Evolutionary conservation across 352 stramenopile species (phyloP), one percentile per base, ranked within the genome.

Genomic region (Phytophthora colocasiae): DNA sequence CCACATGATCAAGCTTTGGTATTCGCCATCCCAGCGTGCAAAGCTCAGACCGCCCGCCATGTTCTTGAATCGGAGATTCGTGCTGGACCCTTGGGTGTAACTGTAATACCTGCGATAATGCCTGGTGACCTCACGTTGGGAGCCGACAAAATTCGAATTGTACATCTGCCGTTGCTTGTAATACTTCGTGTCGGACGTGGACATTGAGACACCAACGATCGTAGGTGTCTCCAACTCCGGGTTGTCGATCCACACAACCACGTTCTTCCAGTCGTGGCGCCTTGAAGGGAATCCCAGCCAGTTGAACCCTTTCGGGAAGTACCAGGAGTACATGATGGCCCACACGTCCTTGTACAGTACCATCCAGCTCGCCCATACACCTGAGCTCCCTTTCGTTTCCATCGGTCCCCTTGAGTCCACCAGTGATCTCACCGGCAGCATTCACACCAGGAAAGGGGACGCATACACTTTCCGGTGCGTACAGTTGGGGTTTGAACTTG

Each of bases 271-370:
- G 48, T 54, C 40, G 32, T 66, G 58, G 22, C 58, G 58, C 17
- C n/a, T 19, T 5, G 24, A 12, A 0, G 56, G 32, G 15, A 36
- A 56, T 4, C 10, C 9, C 10, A 26, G 3, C 56, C 34, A 43
- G 36, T 19, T 19, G 9, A 50, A 53, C 8, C 48, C 27, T 49
- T 66, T 66, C 1, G 48, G 47, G 10, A 66, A 66, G 29, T 66
- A 66, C 58, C 58, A 66, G 11, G 38, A 11, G 47, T 58, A 65
- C 45, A 65, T 65, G 47, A 65, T 65, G 17, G 47, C 48, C 22
- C 19, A 66, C 1, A 47, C 0, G 31, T 47, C 36, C 9, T 45
- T 41, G 34, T 51, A n/a, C n/a, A n/a, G n/a, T n/a, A 67, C 41
- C 36, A 55, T 2, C 24, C 32, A 34, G 48, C 29, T 9, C 49